Base-by-base conservation (phyloP, 108 stramenopile genomes). In the Nitzschia sp. region DNA sequence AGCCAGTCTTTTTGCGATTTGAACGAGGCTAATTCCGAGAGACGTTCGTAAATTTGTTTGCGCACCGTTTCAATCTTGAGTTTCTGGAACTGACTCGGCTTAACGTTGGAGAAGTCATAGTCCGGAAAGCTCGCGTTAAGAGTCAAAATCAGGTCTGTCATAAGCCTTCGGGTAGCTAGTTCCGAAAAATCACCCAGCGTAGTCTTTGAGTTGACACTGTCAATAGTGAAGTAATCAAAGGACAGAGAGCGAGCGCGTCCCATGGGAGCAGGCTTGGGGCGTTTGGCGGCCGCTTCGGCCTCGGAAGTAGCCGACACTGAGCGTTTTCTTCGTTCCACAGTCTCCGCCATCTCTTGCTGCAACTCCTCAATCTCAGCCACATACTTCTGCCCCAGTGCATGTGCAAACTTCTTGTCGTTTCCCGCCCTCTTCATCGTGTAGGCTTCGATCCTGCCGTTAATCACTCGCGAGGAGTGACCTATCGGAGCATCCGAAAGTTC, bases 41-140 rank as follows among this genome's bases (percentile, higher is more conserved):
- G 54, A 26, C 81, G 80, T 42, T 85, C 79, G 61, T 88, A 88
- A 27, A 89, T 85, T 6, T 74, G 76, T 29, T 84, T 74, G 66
- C 91, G 80, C 24, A 89, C 92, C 31, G 71, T 68, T 23, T 68
- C 59, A 54, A 80, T 64, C 0, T 66, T 46, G 28, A 93, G 57
- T 27, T 85, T 90, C 57, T 71, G 64, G 77, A 98, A 98, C 61
- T 92, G 83, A 48, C 79, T 79, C 0, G 95, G 89, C 21, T 82
- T 80, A 30, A 89, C 77, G 48, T 78, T 79, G 0, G 78, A 78
- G 80, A 98, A 98, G 70, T 98, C 95, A 69, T 96, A 96, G 80
- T 98, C 97, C 2, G 96, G 95, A 69, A 98, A 98, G 55, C 82
- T 80, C 15, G 92, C 89, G 75, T 98, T 96, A 54, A 98, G 68